Evolutionary conservation across 139 green algal genomes (phyloP).

Genomic region (Coelastrella sp.): DNA sequence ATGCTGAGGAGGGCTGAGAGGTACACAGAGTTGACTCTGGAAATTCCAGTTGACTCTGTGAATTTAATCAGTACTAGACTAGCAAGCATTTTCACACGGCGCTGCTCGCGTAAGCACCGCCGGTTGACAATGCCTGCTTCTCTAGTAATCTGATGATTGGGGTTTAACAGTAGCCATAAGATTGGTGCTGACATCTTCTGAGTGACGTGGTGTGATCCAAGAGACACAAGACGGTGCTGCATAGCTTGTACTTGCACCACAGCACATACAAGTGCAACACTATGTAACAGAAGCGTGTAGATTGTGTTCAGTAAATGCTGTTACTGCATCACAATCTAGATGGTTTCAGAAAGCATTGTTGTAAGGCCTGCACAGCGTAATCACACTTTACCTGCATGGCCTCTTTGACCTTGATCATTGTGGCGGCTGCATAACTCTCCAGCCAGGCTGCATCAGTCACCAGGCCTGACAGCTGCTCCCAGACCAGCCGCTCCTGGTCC

Average conservation of each 20-base stretch:
- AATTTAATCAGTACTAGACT: no score
- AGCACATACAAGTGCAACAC: background rate
- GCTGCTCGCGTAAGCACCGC: no score
- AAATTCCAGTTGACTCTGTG: no score
- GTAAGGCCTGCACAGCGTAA: background rate
- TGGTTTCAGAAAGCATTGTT: background rate
- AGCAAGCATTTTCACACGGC: no score
- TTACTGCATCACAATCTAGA: background rate
- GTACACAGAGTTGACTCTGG: background rate
- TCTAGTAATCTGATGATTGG: no score
- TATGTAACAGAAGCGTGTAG: background rate
- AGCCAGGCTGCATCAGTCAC: slow-evolving; percentile 83
- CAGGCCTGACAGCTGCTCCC: slow-evolving; percentile 85
- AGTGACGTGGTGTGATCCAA: no score
- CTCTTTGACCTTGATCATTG: slow-evolving; percentile 61
- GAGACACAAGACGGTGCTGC: no score
- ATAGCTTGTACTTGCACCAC: background rate
- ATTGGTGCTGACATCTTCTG: no score
- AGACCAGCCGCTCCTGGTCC: slow-evolving; percentile 88
- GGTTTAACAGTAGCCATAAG: no score
- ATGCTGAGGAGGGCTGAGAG: background rate
- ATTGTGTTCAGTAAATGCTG: background rate
- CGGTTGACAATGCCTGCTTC: no score
- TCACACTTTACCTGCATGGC: slow-evolving; percentile 56
- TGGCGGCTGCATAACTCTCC: slow-evolving; percentile 79